phyloP scores from a whole-genome alignment of 495 filamentous ascomycete genomes.

The Trichocladium antarcticum region DNA sequence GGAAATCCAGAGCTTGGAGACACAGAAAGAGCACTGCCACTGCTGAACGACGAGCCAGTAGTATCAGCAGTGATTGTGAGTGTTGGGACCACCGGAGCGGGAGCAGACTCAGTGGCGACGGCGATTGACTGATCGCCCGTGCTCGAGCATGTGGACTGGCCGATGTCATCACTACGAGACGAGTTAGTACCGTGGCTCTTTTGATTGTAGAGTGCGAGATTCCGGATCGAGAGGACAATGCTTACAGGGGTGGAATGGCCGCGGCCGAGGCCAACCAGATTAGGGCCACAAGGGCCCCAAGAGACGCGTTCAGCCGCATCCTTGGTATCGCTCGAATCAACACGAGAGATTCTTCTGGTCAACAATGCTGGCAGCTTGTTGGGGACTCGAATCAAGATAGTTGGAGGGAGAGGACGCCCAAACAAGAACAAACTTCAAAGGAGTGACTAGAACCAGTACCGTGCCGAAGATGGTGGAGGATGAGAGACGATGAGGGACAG shows the following conservation, averaged over 20 bases:
- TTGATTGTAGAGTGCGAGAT: background rate
- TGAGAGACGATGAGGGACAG: too few species aligned
- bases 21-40: background rate
- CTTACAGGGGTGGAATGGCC: conserved; percentile 19
- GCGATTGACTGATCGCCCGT: background rate
- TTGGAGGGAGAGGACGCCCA: too few species aligned
- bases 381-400: too few species aligned
- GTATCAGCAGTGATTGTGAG: conserved; percentile 11
- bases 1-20: background rate
- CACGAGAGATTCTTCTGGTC: background rate
- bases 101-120: background rate
- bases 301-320: conserved; percentile 22
- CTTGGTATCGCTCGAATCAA: background rate
- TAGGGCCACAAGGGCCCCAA: conserved; percentile 15
- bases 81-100: conserved; percentile 18
- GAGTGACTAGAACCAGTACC: too few species aligned
- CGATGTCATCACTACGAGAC: conserved; percentile 1
- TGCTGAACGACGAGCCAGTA: background rate
- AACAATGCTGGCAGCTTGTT: background rate
- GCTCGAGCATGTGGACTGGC: conserved; percentile 17
- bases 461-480: too few species aligned
- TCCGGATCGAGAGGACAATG: background rate
- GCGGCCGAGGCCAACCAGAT: conserved; percentile 15
- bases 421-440: too few species aligned
- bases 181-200: conserved; percentile 6